Evolutionary conservation across 768 basidiomycete species (phyloP).

Genomic region (Russula brevipes): DNA sequence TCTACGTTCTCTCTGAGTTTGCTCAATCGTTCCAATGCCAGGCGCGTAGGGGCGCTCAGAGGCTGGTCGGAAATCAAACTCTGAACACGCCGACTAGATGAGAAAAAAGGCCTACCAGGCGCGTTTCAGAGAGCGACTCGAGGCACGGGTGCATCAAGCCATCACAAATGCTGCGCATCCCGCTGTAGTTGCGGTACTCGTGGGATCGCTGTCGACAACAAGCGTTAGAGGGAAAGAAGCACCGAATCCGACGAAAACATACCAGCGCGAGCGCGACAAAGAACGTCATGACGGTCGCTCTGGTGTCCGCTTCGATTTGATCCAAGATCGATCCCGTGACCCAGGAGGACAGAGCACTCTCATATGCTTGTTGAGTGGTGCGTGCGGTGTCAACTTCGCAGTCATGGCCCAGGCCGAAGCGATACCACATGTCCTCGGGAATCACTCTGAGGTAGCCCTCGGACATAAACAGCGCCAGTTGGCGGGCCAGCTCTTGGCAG

Average conservation of each 20-base stretch:
- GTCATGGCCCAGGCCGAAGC: neutral
- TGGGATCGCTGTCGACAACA: conserved; percentile 12
- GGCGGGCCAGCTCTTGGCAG: conserved; percentile 18
- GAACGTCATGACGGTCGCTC: conserved; percentile 14
- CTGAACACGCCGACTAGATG: neutral
- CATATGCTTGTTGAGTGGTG: conserved; percentile 17
- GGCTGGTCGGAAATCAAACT: conserved; percentile 3
- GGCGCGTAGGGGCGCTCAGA: neutral
- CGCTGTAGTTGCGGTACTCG: conserved; percentile 25
- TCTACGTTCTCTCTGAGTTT: conserved; percentile 12
- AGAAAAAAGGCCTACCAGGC: conserved; percentile 2
- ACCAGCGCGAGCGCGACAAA: conserved; percentile 18
- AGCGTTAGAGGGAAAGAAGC: neutral
- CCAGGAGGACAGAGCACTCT: conserved; percentile 15
- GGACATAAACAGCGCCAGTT: conserved; percentile 20
- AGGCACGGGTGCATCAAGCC: conserved; percentile 18
- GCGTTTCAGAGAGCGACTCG: neutral
- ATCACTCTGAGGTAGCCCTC: conserved; percentile 16
- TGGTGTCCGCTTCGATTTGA: conserved; percentile 12
- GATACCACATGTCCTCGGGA: conserved; percentile 19
- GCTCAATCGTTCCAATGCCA: conserved; percentile 3
- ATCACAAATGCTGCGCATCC: conserved; percentile 35
- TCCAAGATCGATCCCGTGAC: conserved; percentile 10
- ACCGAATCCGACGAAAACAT: neutral
- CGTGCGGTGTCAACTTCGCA: conserved; percentile 5